These are phyloP conservation scores for Stemphylium vesicarium DNA, from an alignment of 2,329 filamentous ascomycete species.

Conservation along the genomic window DNA sequence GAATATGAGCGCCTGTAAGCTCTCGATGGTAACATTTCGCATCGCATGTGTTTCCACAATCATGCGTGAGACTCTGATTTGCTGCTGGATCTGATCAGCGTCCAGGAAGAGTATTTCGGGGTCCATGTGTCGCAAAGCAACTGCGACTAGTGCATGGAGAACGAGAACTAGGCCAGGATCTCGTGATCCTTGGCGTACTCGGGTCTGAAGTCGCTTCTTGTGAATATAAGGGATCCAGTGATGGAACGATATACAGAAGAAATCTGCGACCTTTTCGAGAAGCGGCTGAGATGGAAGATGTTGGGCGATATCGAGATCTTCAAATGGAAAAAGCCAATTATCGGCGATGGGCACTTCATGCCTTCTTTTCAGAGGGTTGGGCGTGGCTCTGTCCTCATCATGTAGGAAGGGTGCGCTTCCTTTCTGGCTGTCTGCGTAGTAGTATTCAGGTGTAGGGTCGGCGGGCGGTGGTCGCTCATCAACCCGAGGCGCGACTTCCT, in stretches of 20 bases:
- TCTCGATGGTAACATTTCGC: constrained; percentile 36
- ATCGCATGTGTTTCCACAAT: constrained; percentile 41
- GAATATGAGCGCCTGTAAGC: constrained; percentile 40
- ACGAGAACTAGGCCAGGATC: constrained; percentile 30
- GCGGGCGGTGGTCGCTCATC: constrained; percentile 4
- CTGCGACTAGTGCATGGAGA: constrained; percentile 38
- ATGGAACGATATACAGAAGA: constrained; percentile 43
- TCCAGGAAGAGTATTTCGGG: constrained; percentile 30
- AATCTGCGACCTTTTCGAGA: constrained; percentile 36
- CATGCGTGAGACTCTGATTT: constrained; percentile 34
- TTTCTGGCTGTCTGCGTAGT: not conserved
- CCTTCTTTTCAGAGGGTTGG: constrained; percentile 36
- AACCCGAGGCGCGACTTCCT: constrained; percentile 3
- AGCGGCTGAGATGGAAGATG: constrained; percentile 36
- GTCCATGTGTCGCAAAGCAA: constrained; percentile 39
- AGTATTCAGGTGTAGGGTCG: not conserved
- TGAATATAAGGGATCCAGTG: constrained; percentile 46
- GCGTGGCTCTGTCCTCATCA: not conserved
- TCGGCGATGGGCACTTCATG: constrained; percentile 21
- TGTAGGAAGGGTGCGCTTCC: not conserved
- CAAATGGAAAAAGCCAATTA: constrained; percentile 26
- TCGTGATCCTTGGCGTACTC: constrained; percentile 24
- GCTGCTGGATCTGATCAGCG: constrained; percentile 32
- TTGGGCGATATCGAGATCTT: constrained; percentile 32
- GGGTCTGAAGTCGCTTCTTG: constrained; percentile 36